phyloP scores from a whole-genome alignment of 2,329 filamentous ascomycete genomes.

The Colletotrichum orbiculare region DNA sequence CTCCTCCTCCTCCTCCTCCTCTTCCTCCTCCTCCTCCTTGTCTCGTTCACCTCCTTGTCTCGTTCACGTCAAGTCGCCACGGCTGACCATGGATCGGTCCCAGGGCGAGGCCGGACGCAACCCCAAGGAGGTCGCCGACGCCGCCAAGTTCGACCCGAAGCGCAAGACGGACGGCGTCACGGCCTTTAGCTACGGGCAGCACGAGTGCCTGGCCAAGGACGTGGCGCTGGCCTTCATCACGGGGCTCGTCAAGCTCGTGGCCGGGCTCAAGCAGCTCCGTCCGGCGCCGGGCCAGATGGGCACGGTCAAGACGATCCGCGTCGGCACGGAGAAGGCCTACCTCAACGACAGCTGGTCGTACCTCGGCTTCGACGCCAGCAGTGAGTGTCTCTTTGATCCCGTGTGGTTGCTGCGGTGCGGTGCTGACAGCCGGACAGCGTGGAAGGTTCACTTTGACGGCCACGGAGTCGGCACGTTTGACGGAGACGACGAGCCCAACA shows the following conservation, averaged over 20 bases:
- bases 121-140: slow-evolving; percentile 48
- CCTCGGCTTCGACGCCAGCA: slow-evolving; percentile 56
- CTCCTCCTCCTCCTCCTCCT: neutral
- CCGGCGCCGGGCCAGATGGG: slow-evolving; percentile 53
- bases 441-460: slow-evolving; percentile 54
- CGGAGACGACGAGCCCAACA: slow-evolving; percentile 40
- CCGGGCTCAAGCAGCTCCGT: slow-evolving; percentile 49
- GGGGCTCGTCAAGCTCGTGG: slow-evolving; percentile 55
- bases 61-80: too few relatives aligned
- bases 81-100: neutral
- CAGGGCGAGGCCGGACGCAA: slow-evolving; percentile 54
- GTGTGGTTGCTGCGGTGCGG: accelerated
- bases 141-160: slow-evolving; percentile 54
- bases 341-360: slow-evolving; percentile 62
- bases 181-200: slow-evolving; percentile 58
- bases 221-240: slow-evolving; percentile 53
- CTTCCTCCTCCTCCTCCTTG: neutral
- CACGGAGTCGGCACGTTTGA: slow-evolving; percentile 48
- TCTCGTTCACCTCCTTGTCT: too few relatives aligned
- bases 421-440: slow-evolving; percentile 44
- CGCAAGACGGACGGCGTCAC: slow-evolving; percentile 53
- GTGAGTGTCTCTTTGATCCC: slow-evolving; percentile 47
- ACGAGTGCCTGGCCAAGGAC: slow-evolving; percentile 57
- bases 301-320: slow-evolving; percentile 54
- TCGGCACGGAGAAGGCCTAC: slow-evolving; percentile 53